Percentiles rank a stretch among this genome's conserved stretches.
Conservation (phyloP, 306 rosid genomes). For the Pterocarpus santalinus region DNA sequence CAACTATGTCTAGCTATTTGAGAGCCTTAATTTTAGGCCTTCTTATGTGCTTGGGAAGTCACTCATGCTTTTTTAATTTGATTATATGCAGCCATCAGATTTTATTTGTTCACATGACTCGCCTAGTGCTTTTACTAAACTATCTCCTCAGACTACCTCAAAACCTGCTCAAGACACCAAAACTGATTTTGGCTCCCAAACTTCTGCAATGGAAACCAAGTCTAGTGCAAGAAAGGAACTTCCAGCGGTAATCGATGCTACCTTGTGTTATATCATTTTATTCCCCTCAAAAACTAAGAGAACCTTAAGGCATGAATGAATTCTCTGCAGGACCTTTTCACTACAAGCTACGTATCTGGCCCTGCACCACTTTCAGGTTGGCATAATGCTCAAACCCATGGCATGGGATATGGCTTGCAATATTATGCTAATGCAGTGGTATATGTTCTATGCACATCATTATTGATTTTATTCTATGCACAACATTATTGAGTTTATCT, state of each 20-base stretch:
- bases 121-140: slow-evolving; percentile 47
- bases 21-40: slow-evolving; percentile 5
- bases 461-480: background rate
- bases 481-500: background rate
- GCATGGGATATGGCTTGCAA: slow-evolving; percentile 68
- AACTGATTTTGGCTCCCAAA: slow-evolving; percentile 47
- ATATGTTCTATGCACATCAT: slow-evolving; percentile 20
- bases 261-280: slow-evolving; percentile 18
- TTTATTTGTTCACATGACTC: slow-evolving; percentile 46
- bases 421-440: slow-evolving; percentile 67
- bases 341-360: slow-evolving; percentile 55
- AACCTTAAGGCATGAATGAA: slow-evolving; percentile 33
- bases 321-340: slow-evolving; percentile 79
- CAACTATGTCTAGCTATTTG: slow-evolving; percentile 10
- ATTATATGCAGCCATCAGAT: slow-evolving; percentile 51
- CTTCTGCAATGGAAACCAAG: slow-evolving; percentile 49
- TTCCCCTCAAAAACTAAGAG: background rate
- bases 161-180: slow-evolving; percentile 53
- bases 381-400: slow-evolving; percentile 63
- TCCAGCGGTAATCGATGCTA: slow-evolving; percentile 65
- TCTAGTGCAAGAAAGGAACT: slow-evolving; percentile 69
- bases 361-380: slow-evolving; percentile 62
- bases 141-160: slow-evolving; percentile 50
- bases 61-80: slow-evolving; percentile 38
- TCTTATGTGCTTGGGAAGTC: background rate